These are phyloP conservation scores for Aspergillus steynii DNA, from an alignment of 495 filamentous ascomycete species.

Conservation along the genomic window DNA sequence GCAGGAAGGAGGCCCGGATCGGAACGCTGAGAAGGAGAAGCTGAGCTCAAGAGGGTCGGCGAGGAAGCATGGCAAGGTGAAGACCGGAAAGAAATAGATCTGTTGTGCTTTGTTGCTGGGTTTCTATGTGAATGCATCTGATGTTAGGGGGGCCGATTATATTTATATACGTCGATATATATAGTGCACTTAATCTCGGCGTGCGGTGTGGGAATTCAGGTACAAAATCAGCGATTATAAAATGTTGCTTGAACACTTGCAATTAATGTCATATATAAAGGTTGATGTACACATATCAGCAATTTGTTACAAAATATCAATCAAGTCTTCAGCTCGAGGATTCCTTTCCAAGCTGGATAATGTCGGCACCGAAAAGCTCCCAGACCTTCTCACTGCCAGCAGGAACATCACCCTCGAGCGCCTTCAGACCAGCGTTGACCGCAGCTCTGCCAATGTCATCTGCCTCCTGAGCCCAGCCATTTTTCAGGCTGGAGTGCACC, in stretches of 20 bases:
- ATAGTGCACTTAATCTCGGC: background rate
- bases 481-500: constrained; percentile 57
- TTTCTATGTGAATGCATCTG: too few relatives aligned
- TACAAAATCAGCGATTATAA: background rate
- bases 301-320: background rate
- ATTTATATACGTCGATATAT: background rate
- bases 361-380: constrained; percentile 38
- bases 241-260: background rate
- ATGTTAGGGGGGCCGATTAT: background rate
- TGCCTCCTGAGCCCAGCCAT: constrained; percentile 72
- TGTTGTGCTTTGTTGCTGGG: background rate
- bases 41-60: constrained; percentile 49
- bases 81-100: constrained; percentile 7
- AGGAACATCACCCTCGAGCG: constrained; percentile 47
- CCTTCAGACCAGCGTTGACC: constrained; percentile 52
- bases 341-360: constrained; percentile 34
- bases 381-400: constrained; percentile 47
- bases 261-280: background rate
- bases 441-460: constrained; percentile 74
- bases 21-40: constrained; percentile 36
- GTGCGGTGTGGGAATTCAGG: background rate
- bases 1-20: constrained; percentile 50
- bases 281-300: background rate
- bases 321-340: background rate
- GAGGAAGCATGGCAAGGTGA: constrained; percentile 44